A percentile compares a stretch with the other conserved stretches of the same genome.
Evolutionary conservation across 768 basidiomycete species (phyloP).

Genomic region (Suillus decipiens): DNA sequence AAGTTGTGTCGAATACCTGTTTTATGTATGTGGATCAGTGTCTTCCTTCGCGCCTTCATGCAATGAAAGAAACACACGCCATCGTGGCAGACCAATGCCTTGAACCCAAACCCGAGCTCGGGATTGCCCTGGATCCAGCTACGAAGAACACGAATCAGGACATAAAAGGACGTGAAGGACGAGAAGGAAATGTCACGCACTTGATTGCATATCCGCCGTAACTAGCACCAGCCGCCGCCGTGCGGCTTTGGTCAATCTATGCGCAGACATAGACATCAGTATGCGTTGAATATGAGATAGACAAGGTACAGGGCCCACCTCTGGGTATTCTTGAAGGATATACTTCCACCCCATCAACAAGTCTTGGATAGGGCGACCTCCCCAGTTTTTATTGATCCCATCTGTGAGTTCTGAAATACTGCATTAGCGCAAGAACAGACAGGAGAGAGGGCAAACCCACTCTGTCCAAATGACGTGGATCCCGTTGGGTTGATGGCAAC

Average conservation of each 20-base stretch:
- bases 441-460: slow-evolving; percentile 33
- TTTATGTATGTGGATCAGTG: neutral
- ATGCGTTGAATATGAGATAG: neutral
- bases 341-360: slow-evolving; percentile 75
- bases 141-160: slow-evolving; percentile 10
- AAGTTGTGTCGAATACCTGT: slow-evolving; percentile 73
- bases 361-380: slow-evolving; percentile 83
- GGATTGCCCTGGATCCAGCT: slow-evolving; percentile 97
- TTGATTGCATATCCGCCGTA: slow-evolving; percentile 92
- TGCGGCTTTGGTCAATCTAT: slow-evolving; percentile 68
- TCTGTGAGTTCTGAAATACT: slow-evolving; percentile 66
- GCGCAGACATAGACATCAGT: slow-evolving; percentile 1
- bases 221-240: slow-evolving; percentile 79
- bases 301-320: slow-evolving; percentile 43
- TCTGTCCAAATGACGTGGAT: slow-evolving; percentile 90
- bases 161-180: slow-evolving; percentile 5
- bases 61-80: slow-evolving; percentile 53
- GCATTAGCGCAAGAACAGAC: slow-evolving; percentile 2
- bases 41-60: neutral
- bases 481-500: slow-evolving; percentile 93
- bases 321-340: slow-evolving; percentile 64
- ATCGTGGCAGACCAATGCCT: slow-evolving; percentile 90
- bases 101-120: slow-evolving; percentile 86
- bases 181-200: slow-evolving; percentile 39
- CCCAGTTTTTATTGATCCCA: slow-evolving; percentile 79